Base-by-base conservation (phyloP, 2,329 filamentous ascomycete genomes). In the Elsinoe batatas region DNA sequence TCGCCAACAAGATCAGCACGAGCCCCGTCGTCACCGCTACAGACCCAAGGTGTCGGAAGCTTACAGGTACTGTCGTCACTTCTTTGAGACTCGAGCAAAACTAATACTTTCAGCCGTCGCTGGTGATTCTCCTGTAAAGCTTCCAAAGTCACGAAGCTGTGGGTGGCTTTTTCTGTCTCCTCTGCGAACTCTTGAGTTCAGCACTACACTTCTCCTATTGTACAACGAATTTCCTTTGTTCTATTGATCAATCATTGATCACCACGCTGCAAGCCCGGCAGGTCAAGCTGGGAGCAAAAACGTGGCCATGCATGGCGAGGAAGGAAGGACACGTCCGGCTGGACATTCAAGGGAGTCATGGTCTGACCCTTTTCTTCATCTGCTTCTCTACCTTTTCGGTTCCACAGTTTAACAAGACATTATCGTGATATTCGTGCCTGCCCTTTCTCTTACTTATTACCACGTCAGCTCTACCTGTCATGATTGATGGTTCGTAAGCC, bases 31-130 rank as follows among this genome's bases (percentile, higher is more conserved):
- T 42, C 57, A 26, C 44, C 50, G 47, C 30, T 54, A 12, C 56
- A 36, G 44, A 38, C 44, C 38, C 53, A 59, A 56, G n/a, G 53
- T 57, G 5, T 17, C 44, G 12, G 60, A 57, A n/a, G 60, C 59
- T 7, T 61, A 62, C 58, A 56, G 60, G 60, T 60, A 56, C 38
- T n/a, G 11, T 35, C n/a, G n/a, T 38, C 13, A 7, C n/a, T 11
- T 17, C 4, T n/a, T 38, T 38, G 20, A n/a, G 7, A 18, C 6
- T 3, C n/a, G 13, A 5, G 12, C 12, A 12, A n/a, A 36, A 12
- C 8, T 37, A 33, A 37, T 37, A 51, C 15, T 22, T 38, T 5
- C 15, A 12, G 17, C 15, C 36, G 47, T 30, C 47, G 33, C 18
- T 33, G 53, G 38, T 57, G 36, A 40, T 35, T 12, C 32, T 42